Base-by-base conservation (phyloP, 2,329 filamentous ascomycete genomes). In the Colletotrichum sp. region DNA sequence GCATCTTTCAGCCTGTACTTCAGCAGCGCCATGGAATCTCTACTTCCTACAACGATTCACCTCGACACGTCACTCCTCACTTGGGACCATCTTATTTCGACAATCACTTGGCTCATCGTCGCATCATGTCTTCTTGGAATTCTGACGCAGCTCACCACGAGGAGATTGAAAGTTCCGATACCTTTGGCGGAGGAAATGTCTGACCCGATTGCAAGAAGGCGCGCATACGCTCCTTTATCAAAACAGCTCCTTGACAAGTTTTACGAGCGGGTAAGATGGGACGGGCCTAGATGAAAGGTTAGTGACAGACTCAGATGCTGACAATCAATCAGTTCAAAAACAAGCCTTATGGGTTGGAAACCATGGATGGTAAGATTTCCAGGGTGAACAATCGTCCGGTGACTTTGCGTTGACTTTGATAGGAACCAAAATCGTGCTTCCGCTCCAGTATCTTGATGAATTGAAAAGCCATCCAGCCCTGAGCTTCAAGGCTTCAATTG, bases 401-500 rank as follows among this genome's bases (percentile, higher is more conserved):
- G 25, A 13, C 61, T 8, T 4, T 13, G 19, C 13, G 16, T 19
- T 59, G n/a, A 59, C 27, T 6, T 29, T 27, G 4, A 29, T 15
- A 70, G 68, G 68, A 9, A n/a, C 36, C 25, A 70, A 70, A 63
- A 32, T 63, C 27, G 34, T 70, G 13, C 34, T 70, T 19, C 55
- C 55, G 13, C 68, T 70, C 22, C 22, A 30, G 11, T 62, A 49
- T 16, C 44, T 70, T 2, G 68, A 70, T 8, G 36, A 70, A n/a
- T 19, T 70, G 19, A 70, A 70, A 32, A 49, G 55, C 19, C 55
- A 70, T 11, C 68, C 68, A 5, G 55, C 57, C 7, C 30, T 70
- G 34, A 70, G 68, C 15, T 70, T 70, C 36, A 70, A 70, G 15
- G 68, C 68, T 11, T 70, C 68, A 12, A 70, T 70, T 62, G 68